Percentiles rank a stretch among this genome's conserved stretches.
phyloP scores from a whole-genome alignment of 371 early-diverging fungal species.

The Syncephalastrum monosporum region DNA sequence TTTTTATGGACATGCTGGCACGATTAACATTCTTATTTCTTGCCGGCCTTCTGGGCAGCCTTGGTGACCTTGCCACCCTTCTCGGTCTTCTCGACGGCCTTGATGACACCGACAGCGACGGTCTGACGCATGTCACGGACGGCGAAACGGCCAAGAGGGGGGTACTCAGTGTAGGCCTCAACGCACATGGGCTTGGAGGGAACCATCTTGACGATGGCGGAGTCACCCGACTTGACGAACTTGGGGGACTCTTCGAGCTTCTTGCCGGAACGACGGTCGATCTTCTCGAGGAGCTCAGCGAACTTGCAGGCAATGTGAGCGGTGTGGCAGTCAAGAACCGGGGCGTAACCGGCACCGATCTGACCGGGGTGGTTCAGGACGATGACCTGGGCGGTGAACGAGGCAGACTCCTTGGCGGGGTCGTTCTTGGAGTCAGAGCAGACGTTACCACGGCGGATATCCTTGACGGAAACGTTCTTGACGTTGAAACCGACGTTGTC shows the following conservation, averaged over 20 bases:
- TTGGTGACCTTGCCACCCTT: slow-evolving; percentile 62
- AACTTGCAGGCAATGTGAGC: no score
- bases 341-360: no score
- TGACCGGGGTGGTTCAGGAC: no score
- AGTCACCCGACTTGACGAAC: slow-evolving; percentile 72
- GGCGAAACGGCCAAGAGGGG: slow-evolving; percentile 95
- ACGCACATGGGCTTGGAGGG: slow-evolving; percentile 96
- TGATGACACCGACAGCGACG: slow-evolving; percentile 94
- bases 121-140: slow-evolving; percentile 97
- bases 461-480: slow-evolving; percentile 93
- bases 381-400: slow-evolving; percentile 44
- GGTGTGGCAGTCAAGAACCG: no score
- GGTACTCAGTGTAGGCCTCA: slow-evolving; percentile 89
- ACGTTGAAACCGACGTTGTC: no score
- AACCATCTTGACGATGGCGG: slow-evolving; percentile 92
- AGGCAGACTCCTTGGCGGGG: slow-evolving; percentile 91
- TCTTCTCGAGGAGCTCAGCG: no score
- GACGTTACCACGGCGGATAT: slow-evolving; percentile 97
- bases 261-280: no score
- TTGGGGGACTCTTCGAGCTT: slow-evolving; percentile 16
- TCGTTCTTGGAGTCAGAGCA: slow-evolving; percentile 97
- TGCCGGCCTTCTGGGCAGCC: slow-evolving; percentile 55
- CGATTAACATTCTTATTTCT: slow-evolving; percentile 13
- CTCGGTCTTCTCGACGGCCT: slow-evolving; percentile 82
- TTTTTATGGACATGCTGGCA: no score